A percentile compares a stretch with the other conserved stretches of the same genome.
These are phyloP conservation scores for Inga oerstediana DNA, from an alignment of 306 rosid genomes.

Conservation along the genomic window DNA sequence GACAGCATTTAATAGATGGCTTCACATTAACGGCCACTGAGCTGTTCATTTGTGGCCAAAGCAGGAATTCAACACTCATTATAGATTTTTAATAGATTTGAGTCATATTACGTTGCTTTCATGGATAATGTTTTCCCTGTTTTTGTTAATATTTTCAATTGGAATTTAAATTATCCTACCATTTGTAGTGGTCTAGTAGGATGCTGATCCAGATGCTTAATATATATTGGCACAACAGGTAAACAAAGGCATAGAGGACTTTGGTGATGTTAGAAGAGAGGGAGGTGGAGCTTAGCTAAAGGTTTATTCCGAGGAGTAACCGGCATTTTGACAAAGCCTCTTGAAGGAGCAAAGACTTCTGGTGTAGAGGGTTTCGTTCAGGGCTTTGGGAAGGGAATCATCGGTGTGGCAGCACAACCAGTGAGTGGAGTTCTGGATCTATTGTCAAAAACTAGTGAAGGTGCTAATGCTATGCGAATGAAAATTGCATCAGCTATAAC, in stretches of 20 bases:
- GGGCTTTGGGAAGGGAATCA: conserved; percentile 97
- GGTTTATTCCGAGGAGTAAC: conserved; percentile 98
- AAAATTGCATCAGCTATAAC: conserved; percentile 91
- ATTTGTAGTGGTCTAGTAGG: conserved; percentile 18
- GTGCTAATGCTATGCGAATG: conserved; percentile 99
- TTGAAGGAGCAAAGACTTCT: conserved; percentile 97
- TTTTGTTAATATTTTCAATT: too few species aligned
- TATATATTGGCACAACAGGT: too few species aligned
- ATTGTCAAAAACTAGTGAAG: conserved; percentile 94
- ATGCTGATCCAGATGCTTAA: conserved; percentile 12
- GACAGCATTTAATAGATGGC: too few species aligned
- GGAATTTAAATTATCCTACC: background rate
- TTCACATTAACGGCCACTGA: background rate
- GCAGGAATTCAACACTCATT: background rate
- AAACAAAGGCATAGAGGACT: conserved; percentile 85
- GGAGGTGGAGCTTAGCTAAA: conserved; percentile 99
- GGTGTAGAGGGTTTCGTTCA: conserved; percentile 99
- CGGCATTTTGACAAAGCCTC: conserved; percentile 96
- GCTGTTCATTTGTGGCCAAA: background rate
- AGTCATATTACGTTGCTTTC: too few species aligned
- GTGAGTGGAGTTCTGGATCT: conserved; percentile 98
- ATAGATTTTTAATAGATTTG: too few species aligned
- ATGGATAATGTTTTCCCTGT: too few species aligned
- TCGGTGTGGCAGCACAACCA: conserved; percentile 99
- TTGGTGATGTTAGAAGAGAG: conserved; percentile 90